Evolutionary conservation across 2,329 filamentous ascomycete species (phyloP).

Genomic region (Botrytis medusae): DNA sequence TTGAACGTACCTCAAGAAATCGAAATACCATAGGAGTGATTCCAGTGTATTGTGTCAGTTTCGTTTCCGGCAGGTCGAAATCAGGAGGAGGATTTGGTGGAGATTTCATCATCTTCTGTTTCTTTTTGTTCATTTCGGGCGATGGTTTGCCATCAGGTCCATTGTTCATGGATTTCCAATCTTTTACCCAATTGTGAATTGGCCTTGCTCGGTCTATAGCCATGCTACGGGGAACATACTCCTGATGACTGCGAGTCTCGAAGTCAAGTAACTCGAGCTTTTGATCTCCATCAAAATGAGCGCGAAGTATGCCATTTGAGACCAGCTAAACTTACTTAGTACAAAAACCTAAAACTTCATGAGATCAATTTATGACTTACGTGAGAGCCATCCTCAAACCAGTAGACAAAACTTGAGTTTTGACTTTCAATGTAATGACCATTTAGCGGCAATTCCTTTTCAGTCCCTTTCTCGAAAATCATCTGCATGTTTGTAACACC

Average conservation of each 20-base stretch:
- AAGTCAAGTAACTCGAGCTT: conserved; percentile 88
- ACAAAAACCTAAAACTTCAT: not conserved
- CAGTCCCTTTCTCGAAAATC: conserved; percentile 68
- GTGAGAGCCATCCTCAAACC: conserved; percentile 81
- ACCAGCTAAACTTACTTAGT: conserved; percentile 59
- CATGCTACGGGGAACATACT: conserved; percentile 73
- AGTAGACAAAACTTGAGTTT: conserved; percentile 81
- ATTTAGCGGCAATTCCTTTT: conserved; percentile 58
- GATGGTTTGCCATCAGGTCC: conserved; percentile 56
- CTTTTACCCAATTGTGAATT: conserved; percentile 63
- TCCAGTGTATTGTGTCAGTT: conserved; percentile 56
- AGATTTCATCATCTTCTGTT: conserved; percentile 58
- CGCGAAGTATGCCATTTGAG: conserved; percentile 72
- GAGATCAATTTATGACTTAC: conserved; percentile 50
- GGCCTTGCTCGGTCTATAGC: conserved; percentile 62
- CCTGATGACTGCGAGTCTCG: conserved; percentile 71
- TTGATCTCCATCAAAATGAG: conserved; percentile 74
- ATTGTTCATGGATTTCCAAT: conserved; percentile 60
- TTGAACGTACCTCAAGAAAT: conserved; percentile 57
- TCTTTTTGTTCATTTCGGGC: conserved; percentile 69
- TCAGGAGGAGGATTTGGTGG: conserved; percentile 60
- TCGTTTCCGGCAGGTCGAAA: conserved; percentile 58
- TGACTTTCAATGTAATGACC: conserved; percentile 73
- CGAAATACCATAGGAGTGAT: conserved; percentile 62
- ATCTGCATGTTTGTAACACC: conserved; percentile 85